Base-by-base conservation (phyloP, 331 rosid genomes). In the Telfairia occidentalis region DNA sequence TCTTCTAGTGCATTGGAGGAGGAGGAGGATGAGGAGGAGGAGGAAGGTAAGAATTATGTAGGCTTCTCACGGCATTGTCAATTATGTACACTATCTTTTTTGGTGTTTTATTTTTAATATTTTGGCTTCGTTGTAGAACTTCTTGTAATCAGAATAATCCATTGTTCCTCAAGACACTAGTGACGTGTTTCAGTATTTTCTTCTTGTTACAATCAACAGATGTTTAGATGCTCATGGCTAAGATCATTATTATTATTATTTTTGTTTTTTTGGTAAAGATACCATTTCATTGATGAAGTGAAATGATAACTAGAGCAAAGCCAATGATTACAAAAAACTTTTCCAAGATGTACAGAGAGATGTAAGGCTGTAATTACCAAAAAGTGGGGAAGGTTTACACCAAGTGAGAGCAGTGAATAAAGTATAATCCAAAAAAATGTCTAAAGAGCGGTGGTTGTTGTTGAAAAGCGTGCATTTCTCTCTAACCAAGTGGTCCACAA, bases 1-100 rank as follows among this genome's bases (percentile, higher is more conserved):
- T 82, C 86, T 81, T 76, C 49, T 78, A 76, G 84, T 61, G 61
- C 78, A 70, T 77, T 32, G 49, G 84, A 85, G 74, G 82, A 81
- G 43, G 70, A 61, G 70, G 70, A 32, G 23, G 66, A 57, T 7
- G 61, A 55, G n/a, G 63, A 55, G 1, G 63, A 55, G 16, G 60
- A 54, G 2, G 61, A 72, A 42, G 85, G 78, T 16, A 65, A 40
- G 59, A 83, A 78, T 58, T 80, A 82, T 85, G 85, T 96, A 23
- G 79, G 81, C 67, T 30, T 77, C n/a, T 67, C 73, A 23, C 43
- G 74, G 32, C 65, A 23, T 65, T 38, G 26, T 28, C 28, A 46
- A 37, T 45, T 12, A 8, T 71, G 37, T 71, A 24, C 26, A 29
- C 1, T 66, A 40, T 40, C 9, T 12, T 66, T 40, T 37, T 23